phyloP scores from a whole-genome alignment of 2,329 filamentous ascomycete genomes.

The Diplodia sapinea region DNA sequence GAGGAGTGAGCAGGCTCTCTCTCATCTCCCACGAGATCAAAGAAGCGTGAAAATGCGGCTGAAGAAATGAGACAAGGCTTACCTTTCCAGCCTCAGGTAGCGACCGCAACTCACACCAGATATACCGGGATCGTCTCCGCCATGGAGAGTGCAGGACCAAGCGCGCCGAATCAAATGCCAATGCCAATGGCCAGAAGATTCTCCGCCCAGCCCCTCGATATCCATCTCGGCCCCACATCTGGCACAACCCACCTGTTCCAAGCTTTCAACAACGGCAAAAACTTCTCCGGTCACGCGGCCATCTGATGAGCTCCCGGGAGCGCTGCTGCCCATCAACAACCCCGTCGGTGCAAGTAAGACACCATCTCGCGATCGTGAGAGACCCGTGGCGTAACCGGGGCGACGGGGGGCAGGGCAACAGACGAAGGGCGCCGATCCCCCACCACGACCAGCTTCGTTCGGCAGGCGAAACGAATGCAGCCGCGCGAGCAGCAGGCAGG shows the following conservation, averaged over 20 bases:
- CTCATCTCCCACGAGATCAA: no score
- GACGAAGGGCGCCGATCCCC: neutral
- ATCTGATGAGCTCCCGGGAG: no score
- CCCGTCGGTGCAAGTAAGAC: neutral
- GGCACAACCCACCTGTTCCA: neutral
- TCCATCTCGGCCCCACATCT: slow-evolving; percentile 5
- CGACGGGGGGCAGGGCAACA: neutral
- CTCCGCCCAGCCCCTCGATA: neutral
- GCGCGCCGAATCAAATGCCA: neutral
- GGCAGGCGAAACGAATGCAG: neutral
- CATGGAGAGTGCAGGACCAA: neutral
- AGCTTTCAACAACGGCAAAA: neutral
- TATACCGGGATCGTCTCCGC: neutral
- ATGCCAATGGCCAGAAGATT: neutral
- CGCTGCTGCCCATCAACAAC: no score
- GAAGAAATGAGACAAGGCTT: neutral
- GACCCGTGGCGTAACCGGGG: neutral
- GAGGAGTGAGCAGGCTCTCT: no score
- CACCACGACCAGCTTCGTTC: neutral
- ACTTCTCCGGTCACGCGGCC: neutral
- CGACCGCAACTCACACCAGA: neutral
- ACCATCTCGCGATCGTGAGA: neutral
- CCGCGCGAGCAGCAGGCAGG: no score
- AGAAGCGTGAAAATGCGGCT: no score
- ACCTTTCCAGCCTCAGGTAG: neutral